Conservation (phyloP, 306 rosid species). For the Cercis canadensis region DNA sequence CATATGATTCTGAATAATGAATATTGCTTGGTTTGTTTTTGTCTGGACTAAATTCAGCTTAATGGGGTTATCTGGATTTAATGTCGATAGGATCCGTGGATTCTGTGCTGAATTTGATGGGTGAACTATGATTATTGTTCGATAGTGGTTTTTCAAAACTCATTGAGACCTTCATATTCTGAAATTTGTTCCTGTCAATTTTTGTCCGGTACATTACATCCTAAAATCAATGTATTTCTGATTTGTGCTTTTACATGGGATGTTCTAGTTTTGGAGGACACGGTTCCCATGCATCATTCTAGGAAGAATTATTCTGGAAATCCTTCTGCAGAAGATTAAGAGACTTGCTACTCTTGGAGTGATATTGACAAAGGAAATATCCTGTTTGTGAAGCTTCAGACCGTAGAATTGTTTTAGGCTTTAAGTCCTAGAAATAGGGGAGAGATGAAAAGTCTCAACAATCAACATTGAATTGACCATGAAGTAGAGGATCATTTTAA, state of each 20-base stretch:
- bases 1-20: slow-evolving; percentile 27
- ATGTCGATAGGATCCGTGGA: neutral
- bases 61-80: neutral
- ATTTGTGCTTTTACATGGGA: too few species aligned
- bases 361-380: too few species aligned
- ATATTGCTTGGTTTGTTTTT: slow-evolving; percentile 24
- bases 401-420: too few species aligned
- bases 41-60: slow-evolving; percentile 11
- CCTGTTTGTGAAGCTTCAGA: too few species aligned
- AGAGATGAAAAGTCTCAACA: too few species aligned
- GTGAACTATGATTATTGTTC: neutral
- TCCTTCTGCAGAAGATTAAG: too few species aligned
- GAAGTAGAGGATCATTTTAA: too few species aligned
- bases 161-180: neutral
- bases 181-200: neutral
- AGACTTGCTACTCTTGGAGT: too few species aligned
- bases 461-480: neutral
- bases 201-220: too few species aligned
- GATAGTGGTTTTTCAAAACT: neutral
- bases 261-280: too few species aligned
- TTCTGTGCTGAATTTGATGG: neutral
- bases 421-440: too few species aligned
- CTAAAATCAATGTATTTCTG: too few species aligned
- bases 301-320: neutral
- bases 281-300: neutral